A percentile compares a stretch with the other conserved stretches of the same genome.
phyloP scores from a whole-genome alignment of 768 basidiomycete genomes.

The Mycena belliarum region DNA sequence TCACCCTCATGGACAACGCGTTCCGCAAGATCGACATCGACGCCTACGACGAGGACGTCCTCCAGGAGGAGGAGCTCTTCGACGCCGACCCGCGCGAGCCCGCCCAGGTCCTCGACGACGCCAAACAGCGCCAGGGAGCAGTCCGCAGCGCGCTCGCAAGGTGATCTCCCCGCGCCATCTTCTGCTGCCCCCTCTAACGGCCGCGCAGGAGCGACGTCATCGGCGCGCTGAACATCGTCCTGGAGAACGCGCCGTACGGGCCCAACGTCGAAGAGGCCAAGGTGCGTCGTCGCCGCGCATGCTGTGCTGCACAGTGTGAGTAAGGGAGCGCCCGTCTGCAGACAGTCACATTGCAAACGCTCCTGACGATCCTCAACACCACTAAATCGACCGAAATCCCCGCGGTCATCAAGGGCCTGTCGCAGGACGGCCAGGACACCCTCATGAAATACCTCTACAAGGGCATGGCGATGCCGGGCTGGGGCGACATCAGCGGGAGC shows the following conservation, averaged over 20 bases:
- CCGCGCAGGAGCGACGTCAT: slow-evolving; percentile 67
- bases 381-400: slow-evolving; percentile 90
- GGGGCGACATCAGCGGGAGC: slow-evolving; percentile 61
- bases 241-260: slow-evolving; percentile 88
- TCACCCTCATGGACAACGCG: slow-evolving; percentile 43
- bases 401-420: slow-evolving; percentile 67
- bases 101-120: slow-evolving; percentile 69
- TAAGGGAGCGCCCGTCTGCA: slow-evolving; percentile 31
- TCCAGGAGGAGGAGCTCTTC: slow-evolving; percentile 84
- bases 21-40: slow-evolving; percentile 97
- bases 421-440: slow-evolving; percentile 79
- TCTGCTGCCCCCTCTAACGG: background rate
- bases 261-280: slow-evolving; percentile 87
- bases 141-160: slow-evolving; percentile 75
- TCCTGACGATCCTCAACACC: slow-evolving; percentile 90
- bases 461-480: slow-evolving; percentile 77
- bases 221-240: slow-evolving; percentile 68
- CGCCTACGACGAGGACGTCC: slow-evolving; percentile 85
- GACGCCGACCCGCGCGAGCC: slow-evolving; percentile 84
- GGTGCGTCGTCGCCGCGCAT: slow-evolving; percentile 45
- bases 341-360: slow-evolving; percentile 76
- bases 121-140: slow-evolving; percentile 69
- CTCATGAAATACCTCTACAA: slow-evolving; percentile 99
- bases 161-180: slow-evolving; percentile 45
- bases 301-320: background rate